phyloP scores from a whole-genome alignment of 208 protist genomes.

The Endotrypanum monterogeii region DNA sequence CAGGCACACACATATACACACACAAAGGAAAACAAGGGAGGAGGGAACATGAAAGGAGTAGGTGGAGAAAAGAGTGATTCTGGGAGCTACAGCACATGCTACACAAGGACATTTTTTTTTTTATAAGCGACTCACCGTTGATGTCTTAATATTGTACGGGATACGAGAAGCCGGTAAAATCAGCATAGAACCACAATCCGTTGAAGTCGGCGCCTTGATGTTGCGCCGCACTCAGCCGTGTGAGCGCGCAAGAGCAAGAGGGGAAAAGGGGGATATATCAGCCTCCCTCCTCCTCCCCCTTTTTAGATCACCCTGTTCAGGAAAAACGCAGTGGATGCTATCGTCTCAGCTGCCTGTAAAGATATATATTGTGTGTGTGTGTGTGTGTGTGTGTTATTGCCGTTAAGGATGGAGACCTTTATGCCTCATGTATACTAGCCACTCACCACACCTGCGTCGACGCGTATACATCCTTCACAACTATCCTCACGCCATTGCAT shows the following conservation, averaged over 20 bases:
- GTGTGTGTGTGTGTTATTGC: no score
- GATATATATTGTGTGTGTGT: no score
- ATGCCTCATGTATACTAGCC: background rate
- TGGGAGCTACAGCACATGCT: no score
- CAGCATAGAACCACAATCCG: background rate
- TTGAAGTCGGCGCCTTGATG: background rate
- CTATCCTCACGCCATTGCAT: constrained; percentile 2
- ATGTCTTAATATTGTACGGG: background rate
- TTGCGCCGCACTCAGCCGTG: background rate
- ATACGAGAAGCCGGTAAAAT: background rate
- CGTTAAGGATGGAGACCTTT: background rate
- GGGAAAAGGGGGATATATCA: no score
- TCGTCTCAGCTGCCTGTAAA: background rate
- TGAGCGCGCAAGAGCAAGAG: background rate
- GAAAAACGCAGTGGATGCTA: background rate
- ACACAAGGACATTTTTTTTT: no score
- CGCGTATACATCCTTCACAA: background rate
- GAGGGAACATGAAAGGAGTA: background rate
- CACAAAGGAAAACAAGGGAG: background rate
- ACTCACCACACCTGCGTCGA: background rate
- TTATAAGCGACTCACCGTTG: no score
- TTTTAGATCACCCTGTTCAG: background rate
- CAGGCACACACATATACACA: background rate
- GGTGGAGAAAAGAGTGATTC: no score
- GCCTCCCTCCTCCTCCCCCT: no score